A percentile compares a stretch with the other conserved stretches of the same genome.
phyloP scores from a whole-genome alignment of 208 protist genomes.

The Trypanosoma caninum region DNA sequence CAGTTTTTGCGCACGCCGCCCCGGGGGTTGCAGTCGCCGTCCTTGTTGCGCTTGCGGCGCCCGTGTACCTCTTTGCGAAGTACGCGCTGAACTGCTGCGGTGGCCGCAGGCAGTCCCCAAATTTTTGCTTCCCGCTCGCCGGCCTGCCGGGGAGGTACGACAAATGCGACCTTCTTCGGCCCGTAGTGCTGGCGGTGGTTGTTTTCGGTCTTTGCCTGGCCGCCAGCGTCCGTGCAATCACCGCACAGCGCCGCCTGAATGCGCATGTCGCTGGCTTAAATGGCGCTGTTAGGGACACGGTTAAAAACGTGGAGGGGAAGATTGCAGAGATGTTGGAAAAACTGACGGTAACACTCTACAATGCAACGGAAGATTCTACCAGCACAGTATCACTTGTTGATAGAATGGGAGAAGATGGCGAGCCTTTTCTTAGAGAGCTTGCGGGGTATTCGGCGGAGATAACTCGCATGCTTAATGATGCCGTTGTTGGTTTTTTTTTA shows the following conservation, averaged over 20 bases:
- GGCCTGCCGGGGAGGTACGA: constrained; percentile 33
- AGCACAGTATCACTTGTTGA: constrained; percentile 4
- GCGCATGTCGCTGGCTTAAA: neutral
- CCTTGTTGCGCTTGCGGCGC: constrained; percentile 12
- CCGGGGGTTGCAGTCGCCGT: constrained; percentile 22
- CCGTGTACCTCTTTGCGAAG: constrained; percentile 33
- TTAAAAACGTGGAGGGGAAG: neutral
- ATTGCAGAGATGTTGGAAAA: constrained; percentile 1
- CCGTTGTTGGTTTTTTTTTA: constrained; percentile 2
- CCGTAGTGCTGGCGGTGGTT: constrained; percentile 24
- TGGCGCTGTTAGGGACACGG: neutral
- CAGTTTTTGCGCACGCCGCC: constrained; percentile 21
- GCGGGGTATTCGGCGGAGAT: neutral
- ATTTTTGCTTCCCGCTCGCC: constrained; percentile 39
- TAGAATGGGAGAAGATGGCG: neutral
- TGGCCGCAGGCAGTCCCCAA: constrained; percentile 30
- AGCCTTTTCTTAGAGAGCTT: neutral
- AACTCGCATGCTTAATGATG: constrained; percentile 15
- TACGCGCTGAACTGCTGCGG: constrained; percentile 53
- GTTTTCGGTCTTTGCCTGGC: constrained; percentile 17
- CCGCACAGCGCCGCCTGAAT: neutral
- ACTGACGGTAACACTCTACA: constrained; percentile 4
- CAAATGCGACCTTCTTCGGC: constrained; percentile 37
- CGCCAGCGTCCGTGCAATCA: constrained; percentile 29
- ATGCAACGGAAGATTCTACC: constrained; percentile 6